Base-by-base conservation (phyloP, 768 basidiomycete genomes). In the Suillus discolor region DNA sequence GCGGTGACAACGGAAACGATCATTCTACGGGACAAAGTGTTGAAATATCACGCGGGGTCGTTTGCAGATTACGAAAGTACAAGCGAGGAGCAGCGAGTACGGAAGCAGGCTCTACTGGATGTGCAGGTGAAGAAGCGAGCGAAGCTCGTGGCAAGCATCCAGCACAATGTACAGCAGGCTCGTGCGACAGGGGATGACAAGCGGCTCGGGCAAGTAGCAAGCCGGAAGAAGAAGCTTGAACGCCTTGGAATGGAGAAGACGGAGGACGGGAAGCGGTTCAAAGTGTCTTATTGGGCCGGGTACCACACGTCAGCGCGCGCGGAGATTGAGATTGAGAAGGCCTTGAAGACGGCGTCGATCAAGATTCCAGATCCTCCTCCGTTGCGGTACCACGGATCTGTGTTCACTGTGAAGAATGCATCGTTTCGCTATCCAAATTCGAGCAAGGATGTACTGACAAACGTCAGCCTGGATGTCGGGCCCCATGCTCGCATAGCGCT, bases 161-260 rank as follows among this genome's bases (percentile, higher is more conserved):
- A 83, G 44, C 80, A 81, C 60, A 85, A 82, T 12, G 76, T 82
- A 2, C 79, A 80, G 61, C 78, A 79, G 8, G 87, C 87, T 1
- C 87, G 82, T 68, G 79, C 82, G 42, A 85, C 85, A 0, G 88
- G 87, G 0, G 88, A 89, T 68, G 87, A 89, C 61, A 89, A 89
- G 67, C 81, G 84, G 55, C 72, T 75, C 25, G 71, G 78, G 4
- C 81, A 82, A 79, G 89, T 85, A 4, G 84, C 84, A 11, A 84
- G 83, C 23, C 77, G 89, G 11, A 84, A 86, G 72, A 89, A 88
- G 76, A 88, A 88, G 76, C 76, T 83, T 8, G 80, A 82, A 39
- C 51, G 57, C n/a, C 44, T 64, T 45, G 63, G 62, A 23, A 63
- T 69, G 57, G 65, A 64, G 28, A 67, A 59, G 28, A 65, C 62